Evolutionary conservation across 2,329 filamentous ascomycete genomes (phyloP), one percentile per base, ranked within the genome.

Genomic region (Lecanicillium sp.): DNA sequence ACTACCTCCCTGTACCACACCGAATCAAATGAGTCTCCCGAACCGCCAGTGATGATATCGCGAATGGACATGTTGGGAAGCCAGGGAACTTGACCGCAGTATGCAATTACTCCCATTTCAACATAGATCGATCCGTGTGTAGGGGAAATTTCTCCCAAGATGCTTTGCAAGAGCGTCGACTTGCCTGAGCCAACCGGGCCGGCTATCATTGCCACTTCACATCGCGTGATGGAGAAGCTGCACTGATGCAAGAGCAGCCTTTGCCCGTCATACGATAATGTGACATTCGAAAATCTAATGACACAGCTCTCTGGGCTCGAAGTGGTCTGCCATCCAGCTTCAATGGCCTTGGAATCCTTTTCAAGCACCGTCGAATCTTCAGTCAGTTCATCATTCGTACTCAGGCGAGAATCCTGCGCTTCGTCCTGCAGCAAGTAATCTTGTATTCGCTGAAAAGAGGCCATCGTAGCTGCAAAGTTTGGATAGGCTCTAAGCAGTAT

Each of bases 391-490:
- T 15, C 17, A 19, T 8, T 15, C 13, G 29, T 18, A 8, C 28
- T 20, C 20, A 18, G 6, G 4, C 37, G 30, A 3, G 13, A 10
- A 8, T 39, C 38, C 4, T 14, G 12, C 10, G 8, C 17, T 14
- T 40, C 38, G 9, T 19, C 4, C 17, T 14, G 9, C 8, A 6
- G 27, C 8, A 69, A 44, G n/a, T 62, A 66, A 0, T 39, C 46
- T 29, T 66, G 62, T 1, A 68, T 56, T 3, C 62, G 53, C 17
- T 46, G 42, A 5, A 60, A 39, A 36, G 61, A 64, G 1, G 55
- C 49, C 15, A 64, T 28, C 0, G 51, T 54, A 0, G 58, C 49
- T 12, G 64, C 44, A 1, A 65, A 34, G 0, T 25, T 18, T 0
- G 62, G 60, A 3, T 64, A 43, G 2, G 36, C 42, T 30, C 65